Conservation (phyloP, 2,329 filamentous ascomycete genomes). For the Aspergillus chevalieri region DNA sequence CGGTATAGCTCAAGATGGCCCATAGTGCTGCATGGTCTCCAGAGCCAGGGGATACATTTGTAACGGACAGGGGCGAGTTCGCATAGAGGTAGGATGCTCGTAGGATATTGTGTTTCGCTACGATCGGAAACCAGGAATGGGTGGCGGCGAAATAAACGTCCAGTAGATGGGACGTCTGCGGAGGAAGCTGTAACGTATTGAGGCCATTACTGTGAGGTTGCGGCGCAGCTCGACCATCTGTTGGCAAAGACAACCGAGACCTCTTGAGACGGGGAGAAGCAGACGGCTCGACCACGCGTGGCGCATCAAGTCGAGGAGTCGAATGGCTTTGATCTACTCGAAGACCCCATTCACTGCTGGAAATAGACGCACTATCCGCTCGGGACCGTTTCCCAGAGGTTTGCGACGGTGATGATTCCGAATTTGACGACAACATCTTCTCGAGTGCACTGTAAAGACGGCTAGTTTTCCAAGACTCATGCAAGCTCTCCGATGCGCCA, state of each 20-base stretch:
- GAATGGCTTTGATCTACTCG: slow-evolving; percentile 22
- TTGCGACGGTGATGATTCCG: slow-evolving; percentile 14
- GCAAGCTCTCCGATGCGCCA: slow-evolving; percentile 35
- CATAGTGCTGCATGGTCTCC: slow-evolving; percentile 40
- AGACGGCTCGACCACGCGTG: slow-evolving; percentile 24
- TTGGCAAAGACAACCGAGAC: slow-evolving; percentile 17
- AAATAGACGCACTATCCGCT: slow-evolving; percentile 18
- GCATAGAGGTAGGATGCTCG: slow-evolving; percentile 53
- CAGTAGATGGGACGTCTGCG: slow-evolving; percentile 47
- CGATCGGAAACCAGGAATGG: slow-evolving; percentile 56
- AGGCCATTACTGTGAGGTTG: slow-evolving; percentile 3
- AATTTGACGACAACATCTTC: slow-evolving; percentile 33
- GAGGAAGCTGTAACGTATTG: slow-evolving; percentile 37
- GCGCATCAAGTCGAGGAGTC: slow-evolving; percentile 22
- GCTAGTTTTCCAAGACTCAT: slow-evolving; percentile 41
- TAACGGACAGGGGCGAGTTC: slow-evolving; percentile 31
- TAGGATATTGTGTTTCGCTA: slow-evolving; percentile 52
- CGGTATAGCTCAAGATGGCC: slow-evolving; percentile 40
- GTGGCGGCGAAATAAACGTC: slow-evolving; percentile 55
- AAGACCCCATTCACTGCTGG: slow-evolving; percentile 24
- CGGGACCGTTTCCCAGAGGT: slow-evolving; percentile 29
- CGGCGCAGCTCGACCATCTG: slow-evolving; percentile 6
- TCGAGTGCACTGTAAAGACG: slow-evolving; percentile 35
- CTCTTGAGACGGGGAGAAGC: slow-evolving; percentile 22
- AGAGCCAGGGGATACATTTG: slow-evolving; percentile 25